Conservation (phyloP, 2,329 filamentous ascomycete species). For the Trichoderma gracile region DNA sequence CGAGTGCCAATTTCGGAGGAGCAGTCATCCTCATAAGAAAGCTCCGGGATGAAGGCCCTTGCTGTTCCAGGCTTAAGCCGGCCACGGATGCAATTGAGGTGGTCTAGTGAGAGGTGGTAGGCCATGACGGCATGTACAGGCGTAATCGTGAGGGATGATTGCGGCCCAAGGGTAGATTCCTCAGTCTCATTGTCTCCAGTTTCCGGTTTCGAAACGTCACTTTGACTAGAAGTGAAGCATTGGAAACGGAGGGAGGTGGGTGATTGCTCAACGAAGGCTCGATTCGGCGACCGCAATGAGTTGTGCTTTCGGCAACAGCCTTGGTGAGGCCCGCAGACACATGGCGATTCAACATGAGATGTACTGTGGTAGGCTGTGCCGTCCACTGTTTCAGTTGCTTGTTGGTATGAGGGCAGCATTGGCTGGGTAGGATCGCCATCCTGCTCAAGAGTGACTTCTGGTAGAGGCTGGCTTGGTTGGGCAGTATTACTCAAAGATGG, state of each 20-base stretch:
- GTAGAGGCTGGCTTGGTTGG: too few species aligned
- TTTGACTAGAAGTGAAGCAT: neutral
- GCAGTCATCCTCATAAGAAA: too few species aligned
- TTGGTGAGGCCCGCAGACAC: conserved; percentile 16
- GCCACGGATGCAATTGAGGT: too few species aligned
- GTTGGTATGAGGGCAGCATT: neutral
- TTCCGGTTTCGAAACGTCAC: neutral
- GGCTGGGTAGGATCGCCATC: neutral
- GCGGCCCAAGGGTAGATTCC: neutral
- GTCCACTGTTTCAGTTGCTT: neutral
- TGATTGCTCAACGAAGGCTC: neutral
- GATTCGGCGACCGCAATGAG: neutral
- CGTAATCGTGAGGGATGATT: neutral
- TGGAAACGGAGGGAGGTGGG: neutral
- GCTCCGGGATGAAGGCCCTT: too few species aligned
- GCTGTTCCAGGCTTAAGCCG: too few species aligned
- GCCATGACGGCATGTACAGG: conserved; percentile 10
- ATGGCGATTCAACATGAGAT: neutral
- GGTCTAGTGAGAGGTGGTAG: too few species aligned
- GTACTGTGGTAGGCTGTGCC: neutral
- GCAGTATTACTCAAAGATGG: too few species aligned
- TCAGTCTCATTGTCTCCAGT: neutral
- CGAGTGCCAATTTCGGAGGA: too few species aligned
- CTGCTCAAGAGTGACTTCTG: neutral
- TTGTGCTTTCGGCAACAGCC: conserved; percentile 19